These are phyloP conservation scores for Penicillium verhagenii DNA, from an alignment of 495 filamentous ascomycete species.

Conservation along the genomic window DNA sequence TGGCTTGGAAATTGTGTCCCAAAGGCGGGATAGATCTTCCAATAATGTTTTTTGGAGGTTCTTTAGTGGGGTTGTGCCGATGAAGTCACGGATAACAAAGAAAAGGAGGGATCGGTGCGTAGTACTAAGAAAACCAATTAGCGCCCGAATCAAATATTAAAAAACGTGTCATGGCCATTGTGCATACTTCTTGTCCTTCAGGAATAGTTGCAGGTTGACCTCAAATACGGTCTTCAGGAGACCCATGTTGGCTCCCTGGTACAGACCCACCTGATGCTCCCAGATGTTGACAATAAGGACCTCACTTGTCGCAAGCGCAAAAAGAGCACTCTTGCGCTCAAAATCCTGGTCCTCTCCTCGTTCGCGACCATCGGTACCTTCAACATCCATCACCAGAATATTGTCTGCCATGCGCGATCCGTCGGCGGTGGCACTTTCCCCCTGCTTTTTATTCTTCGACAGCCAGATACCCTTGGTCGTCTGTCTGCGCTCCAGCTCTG, in stretches of 20 bases:
- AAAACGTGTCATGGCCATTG: neutral
- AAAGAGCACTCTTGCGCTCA: slow-evolving; percentile 94
- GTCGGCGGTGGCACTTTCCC: slow-evolving; percentile 24
- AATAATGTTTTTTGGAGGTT: slow-evolving; percentile 88
- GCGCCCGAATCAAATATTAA: slow-evolving; percentile 19
- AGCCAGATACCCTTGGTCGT: slow-evolving; percentile 99
- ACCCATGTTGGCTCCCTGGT: slow-evolving; percentile 99
- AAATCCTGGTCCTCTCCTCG: slow-evolving; percentile 98
- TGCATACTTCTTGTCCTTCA: slow-evolving; percentile 87
- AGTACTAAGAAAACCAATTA: slow-evolving; percentile 51
- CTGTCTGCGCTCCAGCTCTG: slow-evolving; percentile 83
- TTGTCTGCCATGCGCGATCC: slow-evolving; percentile 81
- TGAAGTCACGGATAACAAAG: slow-evolving; percentile 97
- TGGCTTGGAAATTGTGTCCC: slow-evolving; percentile 89
- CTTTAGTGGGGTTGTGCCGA: slow-evolving; percentile 82
- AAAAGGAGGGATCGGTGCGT: slow-evolving; percentile 91
- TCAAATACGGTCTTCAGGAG: slow-evolving; percentile 97
- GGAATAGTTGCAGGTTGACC: slow-evolving; percentile 93
- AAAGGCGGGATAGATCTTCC: slow-evolving; percentile 86
- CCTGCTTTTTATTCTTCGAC: slow-evolving; percentile 82
- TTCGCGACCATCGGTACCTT: slow-evolving; percentile 95
- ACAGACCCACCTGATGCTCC: slow-evolving; percentile 97
- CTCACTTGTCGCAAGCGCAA: slow-evolving; percentile 95
- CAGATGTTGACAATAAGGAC: slow-evolving; percentile 98
- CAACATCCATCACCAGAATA: slow-evolving; percentile 98